Percentiles rank a stretch among this genome's conserved stretches.
phyloP scores from a whole-genome alignment of 495 filamentous ascomycete genomes.

The Neurospora intermedia region DNA sequence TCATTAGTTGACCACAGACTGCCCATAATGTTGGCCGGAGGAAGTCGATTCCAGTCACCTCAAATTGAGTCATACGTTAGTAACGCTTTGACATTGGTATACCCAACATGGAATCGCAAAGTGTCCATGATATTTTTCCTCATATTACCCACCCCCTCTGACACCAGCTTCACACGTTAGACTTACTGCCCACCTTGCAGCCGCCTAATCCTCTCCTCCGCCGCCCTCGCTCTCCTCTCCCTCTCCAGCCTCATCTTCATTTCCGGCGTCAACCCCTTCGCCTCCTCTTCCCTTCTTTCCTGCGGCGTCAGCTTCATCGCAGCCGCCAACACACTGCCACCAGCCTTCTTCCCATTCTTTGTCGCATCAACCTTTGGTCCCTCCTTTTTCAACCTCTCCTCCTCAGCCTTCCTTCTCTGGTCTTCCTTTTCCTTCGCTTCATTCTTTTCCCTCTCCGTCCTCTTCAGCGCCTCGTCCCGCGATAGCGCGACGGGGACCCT shows the following conservation, averaged over 20 bases:
- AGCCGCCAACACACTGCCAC: conserved; percentile 33
- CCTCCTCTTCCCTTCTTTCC: conserved; percentile 73
- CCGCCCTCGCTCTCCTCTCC: conserved; percentile 71
- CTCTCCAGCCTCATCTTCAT: conserved; percentile 70
- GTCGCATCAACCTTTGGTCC: conserved; percentile 26
- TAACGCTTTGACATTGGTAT: background rate
- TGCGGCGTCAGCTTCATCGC: conserved; percentile 53
- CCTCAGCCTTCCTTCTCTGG: conserved; percentile 53
- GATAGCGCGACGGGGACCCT: conserved; percentile 59
- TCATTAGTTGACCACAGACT: background rate
- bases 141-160: background rate
- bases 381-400: conserved; percentile 47
- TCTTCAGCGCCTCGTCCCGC: conserved; percentile 53
- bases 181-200: conserved; percentile 35
- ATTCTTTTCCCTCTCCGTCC: conserved; percentile 53
- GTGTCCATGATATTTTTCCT: background rate
- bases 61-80: too few relatives aligned
- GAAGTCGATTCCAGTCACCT: too few relatives aligned
- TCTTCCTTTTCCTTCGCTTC: conserved; percentile 51
- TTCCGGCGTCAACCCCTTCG: conserved; percentile 73
- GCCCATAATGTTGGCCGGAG: too few relatives aligned
- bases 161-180: background rate
- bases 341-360: conserved; percentile 22
- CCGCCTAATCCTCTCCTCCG: conserved; percentile 71
- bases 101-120: background rate